Percentiles rank a stretch among this genome's conserved stretches.
Conservation (phyloP, 2,329 filamentous ascomycete species). For the Epicoccum sorghinum region DNA sequence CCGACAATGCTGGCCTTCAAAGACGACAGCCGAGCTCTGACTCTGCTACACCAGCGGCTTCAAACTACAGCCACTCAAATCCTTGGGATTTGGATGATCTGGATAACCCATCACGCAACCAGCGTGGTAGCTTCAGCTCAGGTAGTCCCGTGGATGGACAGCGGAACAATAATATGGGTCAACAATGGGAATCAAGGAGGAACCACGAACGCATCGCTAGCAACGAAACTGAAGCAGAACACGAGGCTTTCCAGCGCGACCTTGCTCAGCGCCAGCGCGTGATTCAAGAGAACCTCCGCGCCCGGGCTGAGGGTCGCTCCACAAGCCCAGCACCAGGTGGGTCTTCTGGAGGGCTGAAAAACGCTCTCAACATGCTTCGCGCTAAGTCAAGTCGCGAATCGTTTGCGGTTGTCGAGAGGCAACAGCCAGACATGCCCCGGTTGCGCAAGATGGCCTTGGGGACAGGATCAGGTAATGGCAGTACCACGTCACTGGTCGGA, state of each 20-base stretch:
- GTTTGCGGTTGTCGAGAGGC: constrained; percentile 55
- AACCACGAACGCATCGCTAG: constrained; percentile 57
- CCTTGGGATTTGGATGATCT: constrained; percentile 62
- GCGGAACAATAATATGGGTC: constrained; percentile 14
- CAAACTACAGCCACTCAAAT: constrained; percentile 59
- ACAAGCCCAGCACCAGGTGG: constrained; percentile 43
- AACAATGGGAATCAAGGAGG: constrained; percentile 54
- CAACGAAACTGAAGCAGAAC: constrained; percentile 60
- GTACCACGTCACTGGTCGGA: constrained; percentile 42
- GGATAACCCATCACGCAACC: constrained; percentile 48
- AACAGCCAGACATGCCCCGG: constrained; percentile 50
- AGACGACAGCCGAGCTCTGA: constrained; percentile 38
- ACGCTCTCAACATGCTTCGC: constrained; percentile 68
- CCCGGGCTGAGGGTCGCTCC: constrained; percentile 62
- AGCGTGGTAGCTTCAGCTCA: constrained; percentile 45
- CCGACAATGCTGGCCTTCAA: constrained; percentile 39
- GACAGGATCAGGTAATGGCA: constrained; percentile 45
- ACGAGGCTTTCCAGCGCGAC: constrained; percentile 75
- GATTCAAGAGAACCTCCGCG: constrained; percentile 75
- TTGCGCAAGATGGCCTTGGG: constrained; percentile 68
- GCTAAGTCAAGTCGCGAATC: constrained; percentile 72
- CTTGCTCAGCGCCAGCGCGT: constrained; percentile 72
- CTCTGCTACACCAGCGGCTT: constrained; percentile 52
- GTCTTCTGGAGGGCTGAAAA: constrained; percentile 54
- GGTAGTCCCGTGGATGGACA: constrained; percentile 43